Evolutionary conservation across 2,329 filamentous ascomycete genomes (phyloP).

Genomic region (Fusarium avenaceum): DNA sequence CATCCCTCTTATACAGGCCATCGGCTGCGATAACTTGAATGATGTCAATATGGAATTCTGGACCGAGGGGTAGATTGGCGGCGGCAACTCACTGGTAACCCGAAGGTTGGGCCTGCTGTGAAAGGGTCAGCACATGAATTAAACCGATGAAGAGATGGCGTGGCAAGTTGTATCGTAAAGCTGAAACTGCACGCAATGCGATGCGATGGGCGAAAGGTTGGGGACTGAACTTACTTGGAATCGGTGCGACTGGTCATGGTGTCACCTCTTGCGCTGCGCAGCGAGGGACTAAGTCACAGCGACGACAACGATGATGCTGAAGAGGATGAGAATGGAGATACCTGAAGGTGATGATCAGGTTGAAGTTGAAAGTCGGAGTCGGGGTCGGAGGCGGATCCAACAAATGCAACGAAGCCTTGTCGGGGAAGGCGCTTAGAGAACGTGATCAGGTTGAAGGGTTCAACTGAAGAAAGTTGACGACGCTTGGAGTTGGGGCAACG

Average conservation of each 20-base stretch:
- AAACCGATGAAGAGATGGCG: conserved; percentile 1
- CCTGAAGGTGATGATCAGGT: conserved; percentile 12
- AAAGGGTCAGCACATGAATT: conserved; percentile 50
- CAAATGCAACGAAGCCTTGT: conserved; percentile 38
- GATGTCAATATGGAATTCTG: conserved; percentile 54
- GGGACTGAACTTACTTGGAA: conserved; percentile 52
- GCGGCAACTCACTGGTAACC: conserved; percentile 81
- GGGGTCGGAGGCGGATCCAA: conserved; percentile 14
- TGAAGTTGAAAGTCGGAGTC: not conserved
- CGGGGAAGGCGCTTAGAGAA: conserved; percentile 33
- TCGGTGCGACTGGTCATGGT: conserved; percentile 55
- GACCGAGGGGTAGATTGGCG: conserved; percentile 40
- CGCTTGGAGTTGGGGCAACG: conserved; percentile 42
- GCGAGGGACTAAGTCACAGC: conserved; percentile 48
- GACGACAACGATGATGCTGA: conserved; percentile 32
- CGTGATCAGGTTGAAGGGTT: conserved; percentile 36
- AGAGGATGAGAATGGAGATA: conserved; percentile 23
- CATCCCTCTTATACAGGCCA: conserved; percentile 98
- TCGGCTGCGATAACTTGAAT: conserved; percentile 94
- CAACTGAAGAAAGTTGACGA: conserved; percentile 48
- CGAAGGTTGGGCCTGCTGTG: conserved; percentile 85
- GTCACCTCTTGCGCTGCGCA: conserved; percentile 49
- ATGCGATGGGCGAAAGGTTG: conserved; percentile 27
- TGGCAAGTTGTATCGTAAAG: conserved; percentile 3
- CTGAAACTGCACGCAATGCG: conserved; percentile 22